These are phyloP conservation scores for Apiospora malaysiana DNA, from an alignment of 2,329 filamentous ascomycete genomes.

Conservation along the genomic window DNA sequence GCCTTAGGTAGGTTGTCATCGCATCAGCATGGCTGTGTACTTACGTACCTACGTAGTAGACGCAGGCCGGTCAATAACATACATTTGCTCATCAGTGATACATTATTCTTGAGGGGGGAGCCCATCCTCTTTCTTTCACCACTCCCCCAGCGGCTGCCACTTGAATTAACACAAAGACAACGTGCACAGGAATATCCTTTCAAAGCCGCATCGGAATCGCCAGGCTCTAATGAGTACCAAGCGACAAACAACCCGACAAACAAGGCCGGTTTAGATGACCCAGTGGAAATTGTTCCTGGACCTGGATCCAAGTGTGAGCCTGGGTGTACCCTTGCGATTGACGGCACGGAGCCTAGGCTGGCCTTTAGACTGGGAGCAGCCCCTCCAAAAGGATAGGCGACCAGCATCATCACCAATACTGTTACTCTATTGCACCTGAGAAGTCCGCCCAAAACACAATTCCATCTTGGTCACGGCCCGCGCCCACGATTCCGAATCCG, in stretches of 20 bases:
- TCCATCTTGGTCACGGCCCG: conserved; percentile 7
- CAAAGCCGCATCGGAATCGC: neutral
- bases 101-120: neutral
- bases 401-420: conserved; percentile 17
- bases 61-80: conserved; percentile 4
- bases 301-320: conserved; percentile 2
- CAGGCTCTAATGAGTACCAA: neutral
- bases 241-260: conserved; percentile 11
- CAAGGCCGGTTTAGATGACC: conserved; percentile 12
- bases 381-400: conserved; percentile 13
- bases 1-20: too few species aligned
- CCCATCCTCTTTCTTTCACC: neutral
- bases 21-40: conserved; percentile 14
- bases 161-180: conserved; percentile 12
- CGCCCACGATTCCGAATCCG: conserved; percentile 2
- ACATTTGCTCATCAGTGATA: neutral
- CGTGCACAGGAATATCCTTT: neutral
- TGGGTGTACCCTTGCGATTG: conserved; percentile 18
- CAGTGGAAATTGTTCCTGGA: conserved; percentile 14
- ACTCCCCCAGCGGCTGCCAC: neutral
- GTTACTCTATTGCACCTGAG: conserved; percentile 13
- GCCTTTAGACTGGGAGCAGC: conserved; percentile 17
- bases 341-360: conserved; percentile 17
- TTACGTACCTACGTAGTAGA: neutral
- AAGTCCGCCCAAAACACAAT: conserved; percentile 6